Conservation (phyloP, 176 grass and related monocot species). For the Juncus effusus region DNA sequence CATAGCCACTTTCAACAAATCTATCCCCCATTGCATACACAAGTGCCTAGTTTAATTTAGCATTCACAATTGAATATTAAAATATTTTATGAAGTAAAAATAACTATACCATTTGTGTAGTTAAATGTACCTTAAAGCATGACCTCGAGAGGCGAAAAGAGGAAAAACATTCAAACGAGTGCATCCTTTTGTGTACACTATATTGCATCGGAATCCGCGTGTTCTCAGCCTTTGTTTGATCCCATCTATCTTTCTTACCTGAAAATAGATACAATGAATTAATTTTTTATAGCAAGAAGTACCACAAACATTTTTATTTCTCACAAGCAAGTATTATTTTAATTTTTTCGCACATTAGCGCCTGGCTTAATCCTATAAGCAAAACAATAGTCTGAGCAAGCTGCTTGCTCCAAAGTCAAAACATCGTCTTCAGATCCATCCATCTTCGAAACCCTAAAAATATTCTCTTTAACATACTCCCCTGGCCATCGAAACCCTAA, state of each 20-base stretch:
- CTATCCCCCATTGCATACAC: constrained; percentile 78
- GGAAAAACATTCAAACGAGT: constrained; percentile 78
- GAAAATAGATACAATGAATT: background rate
- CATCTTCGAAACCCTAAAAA: constrained; percentile 52
- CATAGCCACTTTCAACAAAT: constrained; percentile 58
- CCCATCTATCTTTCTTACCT: constrained; percentile 68
- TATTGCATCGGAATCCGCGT: constrained; percentile 89
- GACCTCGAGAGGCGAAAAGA: constrained; percentile 60
- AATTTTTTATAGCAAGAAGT: background rate
- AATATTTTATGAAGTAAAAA: constrained; percentile 4
- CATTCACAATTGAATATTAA: background rate
- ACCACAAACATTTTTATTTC: background rate
- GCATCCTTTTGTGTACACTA: constrained; percentile 64
- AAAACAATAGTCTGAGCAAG: constrained; percentile 51
- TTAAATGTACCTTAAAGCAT: constrained; percentile 51
- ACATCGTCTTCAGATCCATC: constrained; percentile 44
- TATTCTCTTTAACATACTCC: constrained; percentile 42
- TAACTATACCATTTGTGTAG: background rate
- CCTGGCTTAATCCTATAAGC: constrained; percentile 38
- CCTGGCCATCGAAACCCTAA: constrained; percentile 78
- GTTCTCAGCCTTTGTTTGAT: constrained; percentile 71
- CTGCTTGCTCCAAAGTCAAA: constrained; percentile 36
- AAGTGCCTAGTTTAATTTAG: constrained; percentile 43
- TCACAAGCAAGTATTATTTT: background rate
- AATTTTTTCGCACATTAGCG: constrained; percentile 32